Percentiles rank a stretch among this genome's conserved stretches.
These are phyloP conservation scores for Corniculantispora saksenae DNA, from an alignment of 2,329 filamentous ascomycete genomes.

Conservation along the genomic window DNA sequence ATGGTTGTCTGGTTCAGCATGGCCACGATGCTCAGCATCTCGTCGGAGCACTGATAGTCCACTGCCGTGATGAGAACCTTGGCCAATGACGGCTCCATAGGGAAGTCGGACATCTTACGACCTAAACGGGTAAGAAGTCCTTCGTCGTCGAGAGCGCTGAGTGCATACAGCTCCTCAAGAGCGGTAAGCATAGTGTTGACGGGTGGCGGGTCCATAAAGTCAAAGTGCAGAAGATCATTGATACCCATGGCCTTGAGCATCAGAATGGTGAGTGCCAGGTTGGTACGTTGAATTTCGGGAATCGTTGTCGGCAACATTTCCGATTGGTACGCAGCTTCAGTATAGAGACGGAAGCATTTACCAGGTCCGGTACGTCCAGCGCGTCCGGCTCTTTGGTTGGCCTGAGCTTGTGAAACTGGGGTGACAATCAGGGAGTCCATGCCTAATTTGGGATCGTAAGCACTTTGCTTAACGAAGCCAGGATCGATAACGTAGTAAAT, in stretches of 20 bases:
- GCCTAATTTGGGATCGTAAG: constrained; percentile 86
- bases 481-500: constrained; percentile 96
- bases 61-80: constrained; percentile 87
- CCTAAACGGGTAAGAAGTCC: constrained; percentile 89
- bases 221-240: constrained; percentile 88
- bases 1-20: constrained; percentile 89
- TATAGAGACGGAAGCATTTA: constrained; percentile 92
- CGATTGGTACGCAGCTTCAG: constrained; percentile 90
- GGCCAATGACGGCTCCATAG: constrained; percentile 86
- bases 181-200: constrained; percentile 87
- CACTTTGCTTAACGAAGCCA: constrained; percentile 92
- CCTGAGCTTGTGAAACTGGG: constrained; percentile 86
- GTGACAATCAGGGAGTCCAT: constrained; percentile 92
- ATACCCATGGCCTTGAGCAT: constrained; percentile 89
- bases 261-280: constrained; percentile 80
- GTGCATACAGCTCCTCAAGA: constrained; percentile 85
- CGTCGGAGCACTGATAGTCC: constrained; percentile 88
- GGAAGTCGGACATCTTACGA: constrained; percentile 93
- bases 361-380: constrained; percentile 90
- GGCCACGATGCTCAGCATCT: constrained; percentile 88
- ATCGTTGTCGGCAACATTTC: constrained; percentile 88
- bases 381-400: constrained; percentile 89
- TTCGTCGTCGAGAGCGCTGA: constrained; percentile 84
- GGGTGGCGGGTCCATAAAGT: constrained; percentile 92
- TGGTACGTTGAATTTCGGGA: constrained; percentile 92